Evolutionary conservation across 2,329 filamentous ascomycete genomes (phyloP), one percentile per base, ranked within the genome.

Genomic region (Corniculantispora saksenae): DNA sequence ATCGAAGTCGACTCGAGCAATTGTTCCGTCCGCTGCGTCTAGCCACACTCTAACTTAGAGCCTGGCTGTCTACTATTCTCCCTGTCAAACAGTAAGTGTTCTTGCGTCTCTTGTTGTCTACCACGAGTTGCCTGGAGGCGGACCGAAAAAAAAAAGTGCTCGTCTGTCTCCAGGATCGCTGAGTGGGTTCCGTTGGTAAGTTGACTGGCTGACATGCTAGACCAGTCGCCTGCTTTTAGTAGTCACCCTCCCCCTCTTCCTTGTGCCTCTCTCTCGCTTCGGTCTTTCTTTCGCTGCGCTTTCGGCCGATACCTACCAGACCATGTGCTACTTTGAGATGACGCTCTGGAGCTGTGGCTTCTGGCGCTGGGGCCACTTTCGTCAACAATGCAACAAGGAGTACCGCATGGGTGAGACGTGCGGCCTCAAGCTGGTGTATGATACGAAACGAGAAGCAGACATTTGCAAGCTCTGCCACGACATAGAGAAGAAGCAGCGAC

Each of bases 311-410:
- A 64, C 45, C 32, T 66, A 66, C 63, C 67, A 68, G 69, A 84
- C 75, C 71, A 97, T 98, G 94, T 97, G 94, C 83, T 97, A 95
- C 84, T 98, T 94, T 83, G 93, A 97, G 74, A 91, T 94, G 80
- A 93, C 90, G 77, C 86, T 88, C 72, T 97, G 91, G 86, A 79
- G 79, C 65, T 98, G 94, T 81, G 91, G 91, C 74, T 94, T 93
- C 84, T 97, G 91, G 90, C 93, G 93, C 79, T 98, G 94, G 94
- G 91, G 92, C 70, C 91, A 90, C 81, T 97, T 97, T 83, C 89
- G 91, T 70, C 87, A 94, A 78, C 94, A 97, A 77, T 98, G 94
- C 85, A 90, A 91, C 78, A 93, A 93, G 79, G 94, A 97, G 78
- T 96, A 97, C 81, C 91, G 94, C 70, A 97, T 92, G 70, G 94